Conservation (phyloP, 805 yeast species). For the Wickerhamomyces xylosicus region DNA sequence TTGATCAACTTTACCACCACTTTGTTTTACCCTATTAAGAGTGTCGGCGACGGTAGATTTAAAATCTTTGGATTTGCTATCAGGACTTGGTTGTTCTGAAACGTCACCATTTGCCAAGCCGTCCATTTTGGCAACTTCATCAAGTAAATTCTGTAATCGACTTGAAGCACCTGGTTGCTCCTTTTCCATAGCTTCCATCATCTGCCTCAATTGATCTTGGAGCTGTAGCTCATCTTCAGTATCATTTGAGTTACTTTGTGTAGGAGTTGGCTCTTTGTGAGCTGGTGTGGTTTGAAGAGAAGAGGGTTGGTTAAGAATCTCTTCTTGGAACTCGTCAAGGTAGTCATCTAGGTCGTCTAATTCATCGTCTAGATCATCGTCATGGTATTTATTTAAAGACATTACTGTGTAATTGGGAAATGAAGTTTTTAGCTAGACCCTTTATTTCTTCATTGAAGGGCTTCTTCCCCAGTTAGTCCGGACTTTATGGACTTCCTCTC, state of each 20-base stretch:
- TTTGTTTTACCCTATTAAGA: conserved; percentile 65
- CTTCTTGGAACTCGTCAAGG: conserved; percentile 77
- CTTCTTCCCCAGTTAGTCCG: too few species aligned
- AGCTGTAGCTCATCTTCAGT: conserved; percentile 17
- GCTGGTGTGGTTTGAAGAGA: conserved; percentile 8
- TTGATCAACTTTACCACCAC: conserved; percentile 63
- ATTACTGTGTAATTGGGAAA: neutral
- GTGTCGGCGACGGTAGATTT: conserved; percentile 74
- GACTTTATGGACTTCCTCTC: too few species aligned
- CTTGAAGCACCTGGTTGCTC: conserved; percentile 42
- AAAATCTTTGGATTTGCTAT: conserved; percentile 27
- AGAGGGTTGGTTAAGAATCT: conserved; percentile 41
- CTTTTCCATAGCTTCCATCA: conserved; percentile 23
- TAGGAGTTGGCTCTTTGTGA: neutral
- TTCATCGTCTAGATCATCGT: conserved; percentile 28
- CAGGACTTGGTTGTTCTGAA: neutral
- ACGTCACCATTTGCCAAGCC: conserved; percentile 4
- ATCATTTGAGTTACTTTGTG: conserved; percentile 23
- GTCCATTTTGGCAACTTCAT: conserved; percentile 19
- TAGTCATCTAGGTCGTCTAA: conserved; percentile 74
- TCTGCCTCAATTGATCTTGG: conserved; percentile 18
- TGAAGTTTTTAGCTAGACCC: too few species aligned
- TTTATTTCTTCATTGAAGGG: too few species aligned
- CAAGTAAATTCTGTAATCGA: conserved; percentile 36
- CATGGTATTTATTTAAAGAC: conserved; percentile 1